Evolutionary conservation across 2,329 filamentous ascomycete species (phyloP), one percentile per base, ranked within the genome.

Genomic region (Aschersonia sp.): DNA sequence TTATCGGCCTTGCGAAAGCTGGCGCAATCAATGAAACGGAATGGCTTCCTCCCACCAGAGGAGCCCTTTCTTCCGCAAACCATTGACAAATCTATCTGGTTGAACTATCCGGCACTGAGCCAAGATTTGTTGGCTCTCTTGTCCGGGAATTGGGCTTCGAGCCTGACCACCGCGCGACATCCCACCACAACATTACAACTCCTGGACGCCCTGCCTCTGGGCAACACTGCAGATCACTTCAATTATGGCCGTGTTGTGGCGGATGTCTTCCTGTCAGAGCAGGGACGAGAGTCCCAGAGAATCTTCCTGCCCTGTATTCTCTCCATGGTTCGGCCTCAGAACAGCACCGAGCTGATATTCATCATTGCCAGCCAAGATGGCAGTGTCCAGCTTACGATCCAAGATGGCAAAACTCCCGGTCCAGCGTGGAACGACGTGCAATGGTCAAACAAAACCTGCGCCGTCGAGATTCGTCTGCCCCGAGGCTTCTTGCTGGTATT

Each of bases 21-120:
- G 40, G 71, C 84, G 5, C 75, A 83, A 55, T 94, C 87, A 1
- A 94, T 95, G 83, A 83, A 84, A 61, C 74, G 85, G 46, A 94
- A 94, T 57, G 79, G 81, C 29, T 80, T 92, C 49, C 70, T 95
- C 55, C 83, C 87, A 0, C 76, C 82, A 0, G 74, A 82, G 47
- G 77, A 82, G 44, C 69, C 77, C 1, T 74, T 81, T 42, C 70
- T 89, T n/a, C 83, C 83, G 1, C 84, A 87, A 56, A 79, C 81
- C 1, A 80, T 90, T 51, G 84, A 95, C 58, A 85, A 85, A 47
- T 79, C 77, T 1, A 83, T 94, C 40, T 95, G 87, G 87, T 60
- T 89, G 12, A 74, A 81, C 48, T 92, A 94, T 56, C 86, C 87
- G 0, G 66, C 72, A 8, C 74, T 90, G 52, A 81, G 81, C 30